These are phyloP conservation scores for Globisporangium emineosum DNA, from an alignment of 352 stramenopile species.

Conservation along the genomic window DNA sequence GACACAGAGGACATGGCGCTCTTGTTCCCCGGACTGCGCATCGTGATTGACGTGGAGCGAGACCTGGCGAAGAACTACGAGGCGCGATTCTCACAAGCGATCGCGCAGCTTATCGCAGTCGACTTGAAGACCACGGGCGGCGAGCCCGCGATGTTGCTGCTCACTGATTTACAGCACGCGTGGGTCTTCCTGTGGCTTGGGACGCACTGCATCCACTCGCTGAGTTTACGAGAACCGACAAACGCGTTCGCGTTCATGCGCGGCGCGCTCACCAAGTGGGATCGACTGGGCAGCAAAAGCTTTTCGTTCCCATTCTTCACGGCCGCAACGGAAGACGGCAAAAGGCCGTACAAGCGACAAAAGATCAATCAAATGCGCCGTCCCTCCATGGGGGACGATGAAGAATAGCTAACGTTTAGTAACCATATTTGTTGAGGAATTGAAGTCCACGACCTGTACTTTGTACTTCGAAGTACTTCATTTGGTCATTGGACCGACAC, in stretches of 20 bases:
- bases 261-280: slow-evolving; percentile 5
- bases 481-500: too few species aligned
- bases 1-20: slow-evolving; percentile 11
- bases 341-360: slow-evolving; percentile 9
- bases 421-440: background rate
- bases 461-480: too few species aligned
- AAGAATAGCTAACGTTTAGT: background rate
- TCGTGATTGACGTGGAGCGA: slow-evolving; percentile 4
- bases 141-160: slow-evolving; percentile 9
- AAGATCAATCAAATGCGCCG: slow-evolving; percentile 7
- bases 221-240: background rate
- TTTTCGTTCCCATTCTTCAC: background rate
- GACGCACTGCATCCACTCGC: slow-evolving; percentile 8
- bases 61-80: slow-evolving; percentile 8
- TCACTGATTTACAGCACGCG: slow-evolving; percentile 8
- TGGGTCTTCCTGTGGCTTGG: slow-evolving; percentile 16
- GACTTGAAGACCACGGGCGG: slow-evolving; percentile 8
- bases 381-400: background rate
- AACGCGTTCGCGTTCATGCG: slow-evolving; percentile 7
- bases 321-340: background rate
- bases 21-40: slow-evolving; percentile 8
- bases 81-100: slow-evolving; percentile 5
- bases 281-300: background rate
- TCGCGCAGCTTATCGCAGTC: slow-evolving; percentile 10
- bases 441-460: background rate